Conservation (phyloP, 768 basidiomycete genomes). For the Bullera alba region DNA sequence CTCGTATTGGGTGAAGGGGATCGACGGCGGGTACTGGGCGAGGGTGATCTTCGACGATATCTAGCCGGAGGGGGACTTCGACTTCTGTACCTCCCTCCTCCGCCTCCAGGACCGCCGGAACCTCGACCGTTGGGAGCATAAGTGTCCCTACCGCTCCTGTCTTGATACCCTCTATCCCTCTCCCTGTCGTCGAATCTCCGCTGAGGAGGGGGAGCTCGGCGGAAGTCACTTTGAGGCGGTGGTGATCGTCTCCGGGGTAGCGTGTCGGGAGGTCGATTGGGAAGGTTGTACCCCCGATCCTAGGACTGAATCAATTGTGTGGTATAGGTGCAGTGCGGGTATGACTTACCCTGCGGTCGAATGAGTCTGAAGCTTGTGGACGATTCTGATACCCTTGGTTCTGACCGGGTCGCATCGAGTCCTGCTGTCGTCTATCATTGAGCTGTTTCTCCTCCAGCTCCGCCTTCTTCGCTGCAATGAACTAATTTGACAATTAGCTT, state of each 20-base stretch:
- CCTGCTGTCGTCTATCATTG: conserved; percentile 16
- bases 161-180: conserved; percentile 21
- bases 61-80: not conserved
- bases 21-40: conserved; percentile 14
- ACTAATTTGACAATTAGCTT: conserved; percentile 14
- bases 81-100: not conserved
- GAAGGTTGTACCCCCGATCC: conserved; percentile 1
- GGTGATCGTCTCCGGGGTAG: not conserved
- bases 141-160: not conserved
- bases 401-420: conserved; percentile 7
- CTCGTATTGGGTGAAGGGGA: conserved; percentile 2
- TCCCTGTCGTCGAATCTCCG: conserved; percentile 4
- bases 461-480: conserved; percentile 45
- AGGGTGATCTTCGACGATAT: conserved; percentile 3
- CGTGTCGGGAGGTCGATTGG: conserved; percentile 9
- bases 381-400: not conserved
- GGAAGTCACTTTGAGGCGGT: not conserved
- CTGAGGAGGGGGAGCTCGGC: not conserved
- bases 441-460: conserved; percentile 35
- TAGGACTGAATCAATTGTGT: conserved; percentile 4
- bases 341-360: conserved; percentile 6
- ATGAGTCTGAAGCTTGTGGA: conserved; percentile 19
- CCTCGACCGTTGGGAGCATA: conserved; percentile 7
- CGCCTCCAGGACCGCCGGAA: not conserved
- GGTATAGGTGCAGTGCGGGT: not conserved